Conservation (phyloP, 495 filamentous ascomycete genomes). For the Trichodelitschia bisporula region DNA sequence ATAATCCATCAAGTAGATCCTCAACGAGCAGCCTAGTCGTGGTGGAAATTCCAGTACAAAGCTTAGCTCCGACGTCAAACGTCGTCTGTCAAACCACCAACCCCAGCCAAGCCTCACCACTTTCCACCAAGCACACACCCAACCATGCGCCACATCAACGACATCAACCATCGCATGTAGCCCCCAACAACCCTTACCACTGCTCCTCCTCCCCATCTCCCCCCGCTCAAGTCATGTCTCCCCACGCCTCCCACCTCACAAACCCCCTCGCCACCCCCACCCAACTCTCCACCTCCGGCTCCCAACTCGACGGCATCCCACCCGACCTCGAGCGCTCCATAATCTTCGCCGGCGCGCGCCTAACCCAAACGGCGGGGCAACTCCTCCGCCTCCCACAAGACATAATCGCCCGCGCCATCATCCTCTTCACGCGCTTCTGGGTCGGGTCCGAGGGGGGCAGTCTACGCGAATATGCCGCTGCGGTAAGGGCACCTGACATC, state of each 20-base stretch:
- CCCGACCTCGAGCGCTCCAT: slow-evolving; percentile 51
- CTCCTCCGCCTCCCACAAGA: slow-evolving; percentile 73
- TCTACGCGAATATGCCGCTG: slow-evolving; percentile 27
- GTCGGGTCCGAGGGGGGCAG: slow-evolving; percentile 40
- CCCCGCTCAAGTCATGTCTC: too few relatives aligned
- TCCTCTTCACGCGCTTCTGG: slow-evolving; percentile 80
- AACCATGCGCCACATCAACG: too few relatives aligned
- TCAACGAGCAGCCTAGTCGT: too few relatives aligned
- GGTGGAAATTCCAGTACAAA: too few relatives aligned
- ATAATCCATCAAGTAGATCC: too few relatives aligned
- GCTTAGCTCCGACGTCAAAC: too few relatives aligned
- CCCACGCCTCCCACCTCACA: slow-evolving; percentile 41
- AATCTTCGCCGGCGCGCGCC: slow-evolving; percentile 39
- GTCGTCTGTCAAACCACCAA: too few relatives aligned
- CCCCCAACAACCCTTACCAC: too few relatives aligned
- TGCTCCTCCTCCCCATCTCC: too few relatives aligned
- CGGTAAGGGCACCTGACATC: slow-evolving; percentile 18
- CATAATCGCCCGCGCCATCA: slow-evolving; percentile 64
- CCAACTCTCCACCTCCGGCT: slow-evolving; percentile 49
- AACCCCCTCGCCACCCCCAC: slow-evolving; percentile 70
- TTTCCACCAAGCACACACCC: too few relatives aligned
- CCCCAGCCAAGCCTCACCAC: too few relatives aligned
- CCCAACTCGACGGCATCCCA: slow-evolving; percentile 44
- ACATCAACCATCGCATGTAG: too few relatives aligned
- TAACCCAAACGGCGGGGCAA: slow-evolving; percentile 74